These are phyloP conservation scores for Microcera coccophila DNA, from an alignment of 2,329 filamentous ascomycete species.

Conservation along the genomic window DNA sequence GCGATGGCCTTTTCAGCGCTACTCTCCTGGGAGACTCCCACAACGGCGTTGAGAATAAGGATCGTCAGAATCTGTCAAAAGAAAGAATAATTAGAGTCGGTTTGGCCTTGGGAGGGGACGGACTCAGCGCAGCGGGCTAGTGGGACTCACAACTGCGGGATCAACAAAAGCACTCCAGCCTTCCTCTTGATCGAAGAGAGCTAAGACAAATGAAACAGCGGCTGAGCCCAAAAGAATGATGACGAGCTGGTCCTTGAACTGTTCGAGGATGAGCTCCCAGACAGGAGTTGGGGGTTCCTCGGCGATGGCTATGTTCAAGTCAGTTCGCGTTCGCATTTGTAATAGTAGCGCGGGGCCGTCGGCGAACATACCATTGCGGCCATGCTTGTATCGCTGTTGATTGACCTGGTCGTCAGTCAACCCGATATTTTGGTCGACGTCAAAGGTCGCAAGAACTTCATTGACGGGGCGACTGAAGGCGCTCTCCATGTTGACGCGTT, in stretches of 20 bases:
- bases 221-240: slow-evolving; percentile 91
- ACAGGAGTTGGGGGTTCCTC: slow-evolving; percentile 95
- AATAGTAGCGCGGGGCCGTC: slow-evolving; percentile 9
- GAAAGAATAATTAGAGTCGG: slow-evolving; percentile 1
- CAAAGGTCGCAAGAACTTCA: slow-evolving; percentile 57
- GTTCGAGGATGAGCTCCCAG: slow-evolving; percentile 95
- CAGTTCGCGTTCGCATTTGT: slow-evolving; percentile 9
- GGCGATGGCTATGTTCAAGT: slow-evolving; percentile 46
- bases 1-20: slow-evolving; percentile 98
- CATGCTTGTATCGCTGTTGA: slow-evolving; percentile 54
- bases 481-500: slow-evolving; percentile 51
- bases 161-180: slow-evolving; percentile 98
- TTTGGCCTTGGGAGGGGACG: not conserved
- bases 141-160: slow-evolving; percentile 84
- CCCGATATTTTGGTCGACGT: slow-evolving; percentile 52
- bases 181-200: slow-evolving; percentile 86
- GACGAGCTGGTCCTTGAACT: slow-evolving; percentile 98
- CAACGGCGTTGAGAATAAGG: slow-evolving; percentile 90
- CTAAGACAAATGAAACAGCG: slow-evolving; percentile 86
- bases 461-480: slow-evolving; percentile 57
- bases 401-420: slow-evolving; percentile 57
- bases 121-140: not conserved
- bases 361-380: slow-evolving; percentile 58
- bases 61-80: slow-evolving; percentile 81
- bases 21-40: slow-evolving; percentile 97